phyloP scores from a whole-genome alignment of 371 early-diverging fungal genomes.

The Phascolomyces articulosus region DNA sequence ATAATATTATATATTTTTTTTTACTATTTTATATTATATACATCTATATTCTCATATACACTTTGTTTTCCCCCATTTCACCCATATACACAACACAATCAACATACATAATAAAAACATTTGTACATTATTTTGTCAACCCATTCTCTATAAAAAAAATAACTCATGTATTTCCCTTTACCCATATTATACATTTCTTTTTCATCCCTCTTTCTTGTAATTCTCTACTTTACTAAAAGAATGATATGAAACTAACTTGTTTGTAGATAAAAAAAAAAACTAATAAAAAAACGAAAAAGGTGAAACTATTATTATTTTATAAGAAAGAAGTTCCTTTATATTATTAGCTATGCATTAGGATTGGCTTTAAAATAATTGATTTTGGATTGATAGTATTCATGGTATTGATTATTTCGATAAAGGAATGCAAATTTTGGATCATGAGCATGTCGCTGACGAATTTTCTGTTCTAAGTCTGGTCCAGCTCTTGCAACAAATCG shows the following conservation, averaged over 20 bases:
- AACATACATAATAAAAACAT: too few species aligned
- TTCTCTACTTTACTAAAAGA: too few species aligned
- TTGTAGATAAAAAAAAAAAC: not conserved
- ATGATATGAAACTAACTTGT: too few species aligned
- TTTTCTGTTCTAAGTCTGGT: constrained; percentile 26
- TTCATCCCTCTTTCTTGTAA: not conserved
- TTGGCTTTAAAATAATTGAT: constrained; percentile 8
- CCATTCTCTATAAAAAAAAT: too few species aligned
- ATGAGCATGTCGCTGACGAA: constrained; percentile 25
- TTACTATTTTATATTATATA: too few species aligned
- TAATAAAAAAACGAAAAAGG: not conserved
- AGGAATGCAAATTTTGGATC: constrained; percentile 43
- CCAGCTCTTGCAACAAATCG: constrained; percentile 37
- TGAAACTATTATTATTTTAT: not conserved
- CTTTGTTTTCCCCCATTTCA: too few species aligned
- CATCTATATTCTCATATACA: too few species aligned
- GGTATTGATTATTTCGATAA: constrained; percentile 27
- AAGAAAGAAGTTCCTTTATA: not conserved
- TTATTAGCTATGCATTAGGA: not conserved
- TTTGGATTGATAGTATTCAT: constrained; percentile 27
- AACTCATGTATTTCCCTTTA: not conserved
- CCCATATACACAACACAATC: too few species aligned
- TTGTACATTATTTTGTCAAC: not conserved
- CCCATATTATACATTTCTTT: too few species aligned
- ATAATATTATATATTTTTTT: not conserved